Percentiles rank a stretch among this genome's conserved stretches.
phyloP scores from a whole-genome alignment of 2,329 filamentous ascomycete species.

The Remersonia thermophila region DNA sequence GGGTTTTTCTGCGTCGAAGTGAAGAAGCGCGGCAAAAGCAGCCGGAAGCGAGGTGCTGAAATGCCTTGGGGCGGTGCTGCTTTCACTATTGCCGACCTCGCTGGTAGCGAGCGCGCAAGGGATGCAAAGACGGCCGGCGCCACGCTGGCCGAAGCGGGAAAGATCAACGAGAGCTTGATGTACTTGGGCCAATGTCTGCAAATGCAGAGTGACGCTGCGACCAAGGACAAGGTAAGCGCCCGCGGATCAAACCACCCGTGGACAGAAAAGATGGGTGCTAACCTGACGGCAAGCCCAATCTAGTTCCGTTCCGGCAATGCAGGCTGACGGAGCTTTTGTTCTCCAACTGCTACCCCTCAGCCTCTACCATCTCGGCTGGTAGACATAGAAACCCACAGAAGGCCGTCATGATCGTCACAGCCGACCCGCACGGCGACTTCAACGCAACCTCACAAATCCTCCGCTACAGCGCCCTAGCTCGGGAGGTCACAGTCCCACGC shows the following conservation, averaged over 20 bases:
- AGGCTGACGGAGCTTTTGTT: slow-evolving; percentile 77
- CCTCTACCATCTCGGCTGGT: slow-evolving; percentile 32
- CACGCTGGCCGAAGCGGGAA: slow-evolving; percentile 87
- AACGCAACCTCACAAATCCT: slow-evolving; percentile 95
- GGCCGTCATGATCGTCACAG: slow-evolving; percentile 91
- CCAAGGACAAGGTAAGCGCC: slow-evolving; percentile 58
- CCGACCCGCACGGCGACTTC: slow-evolving; percentile 84
- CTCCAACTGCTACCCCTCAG: slow-evolving; percentile 72
- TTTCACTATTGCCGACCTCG: slow-evolving; percentile 81
- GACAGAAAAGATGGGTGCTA: neutral
- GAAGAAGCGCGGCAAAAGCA: slow-evolving; percentile 54
- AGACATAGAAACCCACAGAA: slow-evolving; percentile 61
- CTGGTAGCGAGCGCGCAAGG: slow-evolving; percentile 83
- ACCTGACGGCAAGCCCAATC: slow-evolving; percentile 41
- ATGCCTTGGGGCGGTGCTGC: slow-evolving; percentile 63
- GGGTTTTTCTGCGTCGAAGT: slow-evolving; percentile 95
- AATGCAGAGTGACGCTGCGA: slow-evolving; percentile 74
- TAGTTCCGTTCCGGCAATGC: slow-evolving; percentile 71
- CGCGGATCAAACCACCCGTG: neutral
- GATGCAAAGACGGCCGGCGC: slow-evolving; percentile 90
- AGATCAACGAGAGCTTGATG: slow-evolving; percentile 98
- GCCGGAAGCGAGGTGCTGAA: slow-evolving; percentile 35
- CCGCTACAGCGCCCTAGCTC: slow-evolving; percentile 82
- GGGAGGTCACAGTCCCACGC: slow-evolving; percentile 83
- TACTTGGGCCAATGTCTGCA: slow-evolving; percentile 94